phyloP scores from a whole-genome alignment of 2,329 filamentous ascomycete species.

The Monosporascus ibericus region DNA sequence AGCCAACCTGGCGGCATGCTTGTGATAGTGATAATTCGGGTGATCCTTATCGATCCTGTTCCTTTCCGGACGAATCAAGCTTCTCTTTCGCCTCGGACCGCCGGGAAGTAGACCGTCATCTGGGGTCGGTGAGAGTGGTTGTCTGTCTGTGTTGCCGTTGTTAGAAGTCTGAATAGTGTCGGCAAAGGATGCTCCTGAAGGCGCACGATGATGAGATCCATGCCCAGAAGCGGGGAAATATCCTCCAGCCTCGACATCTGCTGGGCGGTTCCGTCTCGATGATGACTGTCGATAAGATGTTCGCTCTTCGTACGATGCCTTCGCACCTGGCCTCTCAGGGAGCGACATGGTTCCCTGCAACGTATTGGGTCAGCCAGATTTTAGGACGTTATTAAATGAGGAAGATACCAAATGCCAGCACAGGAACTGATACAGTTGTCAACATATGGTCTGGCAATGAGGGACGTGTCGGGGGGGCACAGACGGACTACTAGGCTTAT shows the following conservation, averaged over 20 bases:
- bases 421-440: not conserved
- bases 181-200: slow-evolving; percentile 51
- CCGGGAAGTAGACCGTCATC: slow-evolving; percentile 24
- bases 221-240: slow-evolving; percentile 37
- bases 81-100: slow-evolving; percentile 63
- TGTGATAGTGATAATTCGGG: slow-evolving; percentile 91
- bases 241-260: slow-evolving; percentile 63
- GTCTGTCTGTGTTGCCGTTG: slow-evolving; percentile 47
- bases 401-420: not conserved
- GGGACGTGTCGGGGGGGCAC: not conserved
- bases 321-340: slow-evolving; percentile 57
- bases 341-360: slow-evolving; percentile 50
- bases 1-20: slow-evolving; percentile 90
- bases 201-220: slow-evolving; percentile 46
- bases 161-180: slow-evolving; percentile 50
- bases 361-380: slow-evolving; percentile 10
- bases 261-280: slow-evolving; percentile 57
- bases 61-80: slow-evolving; percentile 82
- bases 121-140: slow-evolving; percentile 46
- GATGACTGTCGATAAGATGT: slow-evolving; percentile 62
- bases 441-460: not conserved
- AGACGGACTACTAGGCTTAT: slow-evolving; percentile 5
- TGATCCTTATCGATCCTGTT: slow-evolving; percentile 79
- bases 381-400: not conserved
- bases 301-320: slow-evolving; percentile 53